Base-by-base conservation (phyloP, 306 rosid species). In the Astragalus glycyphyllos region DNA sequence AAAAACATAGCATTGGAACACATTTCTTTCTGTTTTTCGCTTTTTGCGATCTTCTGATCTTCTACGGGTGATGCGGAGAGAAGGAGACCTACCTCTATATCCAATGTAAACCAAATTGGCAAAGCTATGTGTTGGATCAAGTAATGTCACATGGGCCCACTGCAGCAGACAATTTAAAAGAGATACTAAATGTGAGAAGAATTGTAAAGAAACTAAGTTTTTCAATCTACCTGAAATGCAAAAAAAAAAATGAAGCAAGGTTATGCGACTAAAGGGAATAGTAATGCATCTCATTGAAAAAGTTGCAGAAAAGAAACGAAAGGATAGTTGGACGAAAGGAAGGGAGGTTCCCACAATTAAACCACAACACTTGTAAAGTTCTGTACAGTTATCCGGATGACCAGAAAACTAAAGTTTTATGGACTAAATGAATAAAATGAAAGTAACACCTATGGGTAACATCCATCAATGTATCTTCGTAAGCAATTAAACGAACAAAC, bases 141-240 rank as follows among this genome's bases (percentile, higher is more conserved):
- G 70, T 50, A 84, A 80, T 47, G 98, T 90, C 98, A 88, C 88
- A 58, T 88, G 84, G 56, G 90, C 91, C 98, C 97, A 92, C 97
- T 90, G 90, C 84, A 75, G 32, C 58, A 67, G 35, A 64, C 46
- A 58, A 77, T 73, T 77, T 48, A 51, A 23, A 45, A 65, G 59
- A 44, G 66, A 59, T 50, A 42, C 71, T 41, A 72, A 46, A 71
- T 48, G 37, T 49, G 49, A 58, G 35, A 72, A 35, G 47, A 62
- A 54, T 37, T 31, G 9, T 56, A 8, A 64, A 11, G 70, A 55
- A 54, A 58, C 66, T 14, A 41, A 13, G 14, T 46, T 77, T 76
- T 49, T 50, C 42, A 46, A 60, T 69, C 55, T 69, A 26, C 57
- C 70, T 44, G 29, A 34, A 60, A 42, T 60, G 32, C 23, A 61